Percentiles rank a stretch among this genome's conserved stretches.
Evolutionary conservation across 2,329 filamentous ascomycete species (phyloP).

Genomic region (Penicillium nordicum): DNA sequence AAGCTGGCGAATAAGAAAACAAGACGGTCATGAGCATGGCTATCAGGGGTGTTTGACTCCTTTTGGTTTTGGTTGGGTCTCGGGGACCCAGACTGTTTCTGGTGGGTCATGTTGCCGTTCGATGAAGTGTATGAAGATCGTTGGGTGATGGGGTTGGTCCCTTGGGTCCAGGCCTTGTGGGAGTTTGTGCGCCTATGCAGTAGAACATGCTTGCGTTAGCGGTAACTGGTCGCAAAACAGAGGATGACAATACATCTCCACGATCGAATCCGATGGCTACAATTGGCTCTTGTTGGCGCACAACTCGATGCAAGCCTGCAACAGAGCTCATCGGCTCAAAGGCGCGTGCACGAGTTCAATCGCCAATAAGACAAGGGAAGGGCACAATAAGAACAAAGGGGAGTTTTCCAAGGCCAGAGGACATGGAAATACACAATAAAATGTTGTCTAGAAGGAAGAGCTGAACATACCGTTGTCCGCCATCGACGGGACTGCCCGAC

Average conservation of each 20-base stretch:
- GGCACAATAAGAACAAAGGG: conserved; percentile 3
- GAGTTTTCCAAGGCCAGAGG: neutral
- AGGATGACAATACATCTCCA: neutral
- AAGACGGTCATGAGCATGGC: conserved; percentile 59
- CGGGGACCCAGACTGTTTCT: conserved; percentile 41
- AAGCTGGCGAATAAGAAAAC: conserved; percentile 58
- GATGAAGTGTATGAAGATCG: conserved; percentile 49
- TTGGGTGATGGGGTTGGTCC: conserved; percentile 60
- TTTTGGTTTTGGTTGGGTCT: conserved; percentile 44
- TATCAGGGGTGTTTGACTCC: conserved; percentile 54
- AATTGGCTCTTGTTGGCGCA: conserved; percentile 20
- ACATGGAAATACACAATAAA: neutral
- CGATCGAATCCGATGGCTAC: conserved; percentile 8
- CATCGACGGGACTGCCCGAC: conserved; percentile 54
- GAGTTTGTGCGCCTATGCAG: conserved; percentile 49
- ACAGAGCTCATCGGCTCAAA: conserved; percentile 10
- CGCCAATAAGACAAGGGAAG: neutral
- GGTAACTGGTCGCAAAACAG: conserved; percentile 5
- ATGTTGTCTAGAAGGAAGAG: conserved; percentile 1
- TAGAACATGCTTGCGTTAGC: conserved; percentile 23
- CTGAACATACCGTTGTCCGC: conserved; percentile 51
- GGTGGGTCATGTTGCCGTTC: conserved; percentile 52
- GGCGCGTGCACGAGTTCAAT: conserved; percentile 15
- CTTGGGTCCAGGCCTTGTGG: conserved; percentile 60
- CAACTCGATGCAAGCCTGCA: conserved; percentile 10